phyloP scores from a whole-genome alignment of 495 filamentous ascomycete species.

The Letharia lupina region DNA sequence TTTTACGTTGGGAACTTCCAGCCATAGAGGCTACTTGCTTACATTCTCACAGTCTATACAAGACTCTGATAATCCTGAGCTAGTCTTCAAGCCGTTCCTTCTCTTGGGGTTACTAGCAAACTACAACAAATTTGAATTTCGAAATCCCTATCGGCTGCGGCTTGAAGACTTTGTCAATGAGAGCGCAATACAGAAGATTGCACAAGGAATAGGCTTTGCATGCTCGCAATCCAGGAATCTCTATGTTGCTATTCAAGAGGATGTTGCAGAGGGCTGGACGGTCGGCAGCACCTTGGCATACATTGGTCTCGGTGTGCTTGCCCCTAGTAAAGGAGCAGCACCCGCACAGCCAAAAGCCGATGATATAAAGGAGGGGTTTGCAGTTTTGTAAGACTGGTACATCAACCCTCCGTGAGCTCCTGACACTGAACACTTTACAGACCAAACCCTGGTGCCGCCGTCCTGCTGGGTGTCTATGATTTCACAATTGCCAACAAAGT shows the following conservation, averaged over 20 bases:
- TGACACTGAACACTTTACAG: conserved; percentile 38
- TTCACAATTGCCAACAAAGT: conserved; percentile 93
- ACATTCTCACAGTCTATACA: conserved; percentile 61
- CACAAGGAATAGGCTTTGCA: conserved; percentile 61
- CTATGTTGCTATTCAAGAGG: conserved; percentile 87
- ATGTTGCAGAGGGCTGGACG: conserved; percentile 85
- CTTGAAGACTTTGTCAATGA: conserved; percentile 99
- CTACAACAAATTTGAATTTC: conserved; percentile 99
- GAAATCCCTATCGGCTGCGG: conserved; percentile 90
- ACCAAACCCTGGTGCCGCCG: conserved; percentile 66
- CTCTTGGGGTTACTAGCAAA: conserved; percentile 87
- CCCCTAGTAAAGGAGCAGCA: conserved; percentile 49
- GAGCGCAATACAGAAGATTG: conserved; percentile 70
- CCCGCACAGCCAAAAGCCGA: conserved; percentile 55
- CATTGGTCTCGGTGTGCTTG: conserved; percentile 72
- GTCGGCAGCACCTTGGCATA: conserved; percentile 69
- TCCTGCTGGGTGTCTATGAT: conserved; percentile 82
- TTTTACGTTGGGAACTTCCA: background rate
- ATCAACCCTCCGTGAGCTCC: background rate
- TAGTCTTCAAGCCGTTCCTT: conserved; percentile 66
- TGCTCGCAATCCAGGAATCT: conserved; percentile 57
- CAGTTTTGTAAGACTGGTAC: conserved; percentile 45
- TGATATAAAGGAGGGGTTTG: conserved; percentile 70
- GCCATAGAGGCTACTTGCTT: background rate
- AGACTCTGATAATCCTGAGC: conserved; percentile 56